Evolutionary conservation across 805 yeast species (phyloP), one percentile per base, ranked within the genome.

Genomic region (Tetrapisispora fleetii): DNA sequence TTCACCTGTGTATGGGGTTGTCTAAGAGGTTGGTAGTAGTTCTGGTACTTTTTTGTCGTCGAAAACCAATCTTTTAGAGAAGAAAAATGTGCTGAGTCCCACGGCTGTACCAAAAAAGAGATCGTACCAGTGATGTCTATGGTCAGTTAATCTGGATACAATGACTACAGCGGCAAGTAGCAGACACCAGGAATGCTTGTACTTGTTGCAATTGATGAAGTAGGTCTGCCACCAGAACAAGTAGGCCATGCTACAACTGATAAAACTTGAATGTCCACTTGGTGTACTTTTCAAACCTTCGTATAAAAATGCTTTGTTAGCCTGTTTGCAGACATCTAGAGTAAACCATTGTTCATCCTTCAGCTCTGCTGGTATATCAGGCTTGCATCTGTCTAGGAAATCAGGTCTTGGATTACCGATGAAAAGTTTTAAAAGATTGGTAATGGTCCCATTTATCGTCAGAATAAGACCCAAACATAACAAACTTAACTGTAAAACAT

Each of bases 281-380:
- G 67, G 67, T 2, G 67, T 61, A 50, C 63, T 58, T 36, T 60
- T 58, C 38, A 63, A 49, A 7, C 67, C 67, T 42, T 63, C 67
- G 35, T 47, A 49, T 11, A 63, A 52, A 11, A 59, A 33, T 21
- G 43, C 46, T 37, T 45, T 47, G 47, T 60, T 49, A 21, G 47
- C 35, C 42, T 60, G 64, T 36, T 47, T 48, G 35, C 63, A 58
- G 17, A 54, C 47, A 24, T 51, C 57, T 9, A 55, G n/a, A 6
- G 53, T 46, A 39, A 50, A 52, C 18, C 37, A 50, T 2, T 33
- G 44, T 18, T 41, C 40, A 3, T 39, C 45, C 14, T 47, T 37
- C 21, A 37, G 35, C 4, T 46, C 44, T 17, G 35, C 49, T 21
- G 48, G 48, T 11, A 50, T 45, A 27, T 47, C 40, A 14, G 58